Evolutionary conservation across 2,329 filamentous ascomycete species (phyloP), one percentile per base, ranked within the genome.

Genomic region (Exserohilum turcica): DNA sequence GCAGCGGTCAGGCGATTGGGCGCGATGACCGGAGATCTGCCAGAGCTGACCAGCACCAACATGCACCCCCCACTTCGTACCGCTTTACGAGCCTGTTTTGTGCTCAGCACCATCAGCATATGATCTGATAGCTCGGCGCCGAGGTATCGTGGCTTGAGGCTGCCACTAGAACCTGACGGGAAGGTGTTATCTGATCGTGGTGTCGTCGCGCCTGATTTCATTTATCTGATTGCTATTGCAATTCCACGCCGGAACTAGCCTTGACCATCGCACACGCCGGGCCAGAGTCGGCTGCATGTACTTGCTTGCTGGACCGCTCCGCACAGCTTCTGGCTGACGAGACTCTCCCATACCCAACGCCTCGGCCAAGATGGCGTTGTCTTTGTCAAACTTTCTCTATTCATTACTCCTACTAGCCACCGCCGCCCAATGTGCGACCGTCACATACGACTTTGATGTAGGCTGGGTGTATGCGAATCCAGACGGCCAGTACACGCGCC

Each of bases 401-500:
- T 57, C 74, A 59, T 66, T 71, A 43, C 63, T 59, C 32, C 39
- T 74, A 51, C 51, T 75, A 18, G 43, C 58, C 24, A 57, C 63
- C 19, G 18, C 55, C 18, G 61, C 51, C 60, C 37, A 67, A 2
- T 50, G 60, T 21, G 63, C 66, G 8, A 79, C 74, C 1, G 75
- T 80, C 42, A 78, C 73, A 19, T 79, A 80, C 55, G 73, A 83
- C 59, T 84, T 79, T 64, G 79, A 84, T 58, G 73, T 84, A 58
- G 78, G 74, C 12, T 85, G 83, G 82, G 77, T 82, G 4, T 77
- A 70, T 39, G 80, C 80, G 13, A 83, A 83, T 58, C 83, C 83
- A 8, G 82, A 84, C 70, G 81, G 79, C n/a, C 66, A 78, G 52
- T 59, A 66, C 18, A 76, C 75, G 21, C 76, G 82, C n/a, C 75